phyloP scores from a whole-genome alignment of 176 grass and related monocot genomes.

The Puccinellia tenuiflora region DNA sequence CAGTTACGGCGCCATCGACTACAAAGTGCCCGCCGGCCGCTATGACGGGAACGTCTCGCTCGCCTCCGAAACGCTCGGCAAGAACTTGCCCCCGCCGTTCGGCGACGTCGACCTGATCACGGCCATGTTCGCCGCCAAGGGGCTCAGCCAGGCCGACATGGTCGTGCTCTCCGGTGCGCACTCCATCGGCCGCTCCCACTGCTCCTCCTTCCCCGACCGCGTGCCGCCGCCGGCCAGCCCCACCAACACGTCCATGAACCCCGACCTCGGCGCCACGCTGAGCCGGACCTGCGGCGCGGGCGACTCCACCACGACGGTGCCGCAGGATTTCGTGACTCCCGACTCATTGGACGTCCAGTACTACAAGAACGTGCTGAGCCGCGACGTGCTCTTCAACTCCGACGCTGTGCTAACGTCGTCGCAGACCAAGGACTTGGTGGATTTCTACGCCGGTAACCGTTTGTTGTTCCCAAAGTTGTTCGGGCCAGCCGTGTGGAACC shows the following conservation, averaged over 20 bases:
- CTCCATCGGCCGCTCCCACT: conserved; percentile 29
- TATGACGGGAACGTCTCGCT: conserved; percentile 27
- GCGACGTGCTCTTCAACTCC: conserved; percentile 18
- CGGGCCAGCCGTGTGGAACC: not conserved
- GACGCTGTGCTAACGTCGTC: not conserved
- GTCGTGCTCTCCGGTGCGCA: conserved; percentile 41
- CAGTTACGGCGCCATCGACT: not conserved
- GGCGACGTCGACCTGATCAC: not conserved
- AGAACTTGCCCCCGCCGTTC: conserved; percentile 11
- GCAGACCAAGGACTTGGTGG: not conserved
- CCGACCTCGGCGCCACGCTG: not conserved
- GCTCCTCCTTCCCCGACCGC: conserved; percentile 25
- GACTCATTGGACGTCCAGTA: conserved; percentile 29
- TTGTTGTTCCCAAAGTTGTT: too few relatives aligned
- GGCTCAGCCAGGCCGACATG: conserved; percentile 17
- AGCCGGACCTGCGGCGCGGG: not conserved
- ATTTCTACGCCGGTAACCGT: too few relatives aligned
- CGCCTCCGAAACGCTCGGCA: not conserved
- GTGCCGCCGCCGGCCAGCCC: not conserved
- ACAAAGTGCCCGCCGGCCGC: conserved; percentile 35
- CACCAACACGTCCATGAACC: not conserved
- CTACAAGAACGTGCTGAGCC: conserved; percentile 15
- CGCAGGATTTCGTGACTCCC: not conserved
- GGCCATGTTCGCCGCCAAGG: conserved; percentile 23
- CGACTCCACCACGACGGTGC: not conserved